These are phyloP conservation scores for Ustilago hordei DNA, from an alignment of 1,284 basidiomycete genomes.

Conservation along the genomic window DNA sequence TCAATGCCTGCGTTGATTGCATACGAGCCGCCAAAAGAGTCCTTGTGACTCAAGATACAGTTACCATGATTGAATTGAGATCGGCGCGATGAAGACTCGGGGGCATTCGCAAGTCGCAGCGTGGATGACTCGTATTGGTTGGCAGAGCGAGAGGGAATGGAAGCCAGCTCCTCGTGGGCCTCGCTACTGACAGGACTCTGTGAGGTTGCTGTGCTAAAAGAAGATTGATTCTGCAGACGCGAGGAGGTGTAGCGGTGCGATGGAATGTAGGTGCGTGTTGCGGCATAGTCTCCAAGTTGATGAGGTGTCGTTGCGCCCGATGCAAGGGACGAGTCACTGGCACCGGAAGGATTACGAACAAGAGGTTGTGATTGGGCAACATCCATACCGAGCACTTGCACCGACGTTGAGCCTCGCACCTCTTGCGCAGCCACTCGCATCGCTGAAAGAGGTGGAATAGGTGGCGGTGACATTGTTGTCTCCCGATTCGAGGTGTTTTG, in stretches of 20 bases:
- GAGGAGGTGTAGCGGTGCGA: slow-evolving; percentile 26
- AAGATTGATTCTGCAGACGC: slow-evolving; percentile 35
- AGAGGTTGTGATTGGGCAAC: slow-evolving; percentile 26
- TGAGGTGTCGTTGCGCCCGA: slow-evolving; percentile 37
- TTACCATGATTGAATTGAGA: slow-evolving; percentile 26
- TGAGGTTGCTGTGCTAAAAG: slow-evolving; percentile 35
- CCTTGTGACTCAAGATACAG: slow-evolving; percentile 42
- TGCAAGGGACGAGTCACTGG: slow-evolving; percentile 20
- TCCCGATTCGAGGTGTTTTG: neutral
- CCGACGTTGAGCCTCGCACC: slow-evolving; percentile 19
- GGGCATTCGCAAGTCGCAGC: slow-evolving; percentile 12
- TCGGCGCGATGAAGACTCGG: slow-evolving; percentile 21
- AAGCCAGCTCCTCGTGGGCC: slow-evolving; percentile 36
- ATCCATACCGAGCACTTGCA: slow-evolving; percentile 45
- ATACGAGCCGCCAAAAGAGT: slow-evolving; percentile 46
- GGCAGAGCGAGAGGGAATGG: slow-evolving; percentile 15
- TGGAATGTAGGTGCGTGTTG: slow-evolving; percentile 32
- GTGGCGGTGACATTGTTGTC: slow-evolving; percentile 9
- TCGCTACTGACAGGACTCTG: slow-evolving; percentile 43
- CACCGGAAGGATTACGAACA: slow-evolving; percentile 29
- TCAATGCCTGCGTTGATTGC: slow-evolving; percentile 20
- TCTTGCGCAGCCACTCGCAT: slow-evolving; percentile 13
- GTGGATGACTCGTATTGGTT: slow-evolving; percentile 17
- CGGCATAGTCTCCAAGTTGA: slow-evolving; percentile 32
- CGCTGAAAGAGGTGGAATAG: slow-evolving; percentile 23